Percentiles rank a stretch among this genome's conserved stretches.
Evolutionary conservation across 345 rosid genomes (phyloP).

Genomic region (Salix koriyanagi): DNA sequence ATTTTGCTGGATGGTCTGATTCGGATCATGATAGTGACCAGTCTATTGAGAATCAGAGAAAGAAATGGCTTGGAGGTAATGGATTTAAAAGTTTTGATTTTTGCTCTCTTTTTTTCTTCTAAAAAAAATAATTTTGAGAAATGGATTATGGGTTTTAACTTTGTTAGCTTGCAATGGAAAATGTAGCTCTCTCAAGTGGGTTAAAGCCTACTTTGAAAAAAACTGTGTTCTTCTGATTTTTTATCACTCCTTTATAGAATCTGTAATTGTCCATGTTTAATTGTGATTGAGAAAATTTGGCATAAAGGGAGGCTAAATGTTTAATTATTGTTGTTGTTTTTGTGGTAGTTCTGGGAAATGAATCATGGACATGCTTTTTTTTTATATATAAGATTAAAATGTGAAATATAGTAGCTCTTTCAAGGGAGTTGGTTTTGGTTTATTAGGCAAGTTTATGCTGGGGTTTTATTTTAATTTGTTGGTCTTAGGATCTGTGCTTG

Average conservation of each 20-base stretch:
- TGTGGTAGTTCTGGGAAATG: background rate
- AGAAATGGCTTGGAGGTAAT: slow-evolving; percentile 27
- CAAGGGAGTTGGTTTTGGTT: background rate
- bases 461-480: too few relatives aligned
- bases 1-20: slow-evolving; percentile 69
- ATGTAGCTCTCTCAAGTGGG: background rate
- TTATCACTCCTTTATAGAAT: background rate
- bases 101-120: background rate
- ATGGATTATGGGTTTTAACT: background rate
- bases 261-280: background rate
- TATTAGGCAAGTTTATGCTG: background rate
- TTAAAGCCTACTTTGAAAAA: background rate
- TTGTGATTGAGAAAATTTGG: background rate
- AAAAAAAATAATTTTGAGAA: background rate
- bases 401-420: background rate
- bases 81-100: background rate
- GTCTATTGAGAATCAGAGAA: slow-evolving; percentile 40
- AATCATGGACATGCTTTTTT: background rate
- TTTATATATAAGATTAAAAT: background rate
- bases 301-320: background rate
- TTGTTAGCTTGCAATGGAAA: background rate
- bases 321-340: background rate
- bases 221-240: background rate
- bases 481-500: too few relatives aligned
- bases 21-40: slow-evolving; percentile 36